Base-by-base conservation (phyloP, 768 basidiomycete genomes). In the Lenzites betulinus region DNA sequence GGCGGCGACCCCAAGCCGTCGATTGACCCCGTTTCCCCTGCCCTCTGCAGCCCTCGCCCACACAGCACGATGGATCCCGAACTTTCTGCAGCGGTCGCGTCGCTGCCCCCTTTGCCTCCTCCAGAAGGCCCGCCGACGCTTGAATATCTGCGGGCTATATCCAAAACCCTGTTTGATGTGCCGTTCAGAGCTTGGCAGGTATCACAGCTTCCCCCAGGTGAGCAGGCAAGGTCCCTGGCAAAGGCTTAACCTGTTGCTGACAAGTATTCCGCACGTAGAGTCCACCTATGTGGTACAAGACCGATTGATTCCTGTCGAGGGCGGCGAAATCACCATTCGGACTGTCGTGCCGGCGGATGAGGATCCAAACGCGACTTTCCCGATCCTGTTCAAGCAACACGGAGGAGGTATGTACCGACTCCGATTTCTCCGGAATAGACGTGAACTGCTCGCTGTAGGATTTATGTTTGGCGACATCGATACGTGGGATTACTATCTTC, bases 401-500 rank as follows among this genome's bases (percentile, higher is more conserved):
- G 65, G 59, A n/a, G 65, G 65, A 46, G 62, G 65, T 66, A 18
- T 35, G 41, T 25, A 18, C 8, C 11, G 11, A 7, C 38, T 13
- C 38, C 38, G 4, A 39, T 15, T 3, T 8, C 38, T 15, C 3
- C 18, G 3, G 38, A 13, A 39, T 39, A 16, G 15, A 7, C 15
- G 7, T 39, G 13, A 39, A 15, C 38, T 39, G 6, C 9, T 11
- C 18, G 16, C 20, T n/a, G 18, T 7, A 13, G 11, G 13, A 0
- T 43, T 15, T n/a, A 18, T 11, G 15, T 9, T 23, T 13, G 65
- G 65, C 0, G 22, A 11, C 33, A 20, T 63, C 23, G 59, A 68
- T 7, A 13, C 62, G 2, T 66, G 69, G 36, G 71, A 70, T 41
- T 54, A 51, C 26, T 16, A 59, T 22, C 64, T 72, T 13, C 54